Evolutionary conservation across 306 rosid genomes (phyloP), one percentile per base, ranked within the genome.

Genomic region (Casuarina glauca): DNA sequence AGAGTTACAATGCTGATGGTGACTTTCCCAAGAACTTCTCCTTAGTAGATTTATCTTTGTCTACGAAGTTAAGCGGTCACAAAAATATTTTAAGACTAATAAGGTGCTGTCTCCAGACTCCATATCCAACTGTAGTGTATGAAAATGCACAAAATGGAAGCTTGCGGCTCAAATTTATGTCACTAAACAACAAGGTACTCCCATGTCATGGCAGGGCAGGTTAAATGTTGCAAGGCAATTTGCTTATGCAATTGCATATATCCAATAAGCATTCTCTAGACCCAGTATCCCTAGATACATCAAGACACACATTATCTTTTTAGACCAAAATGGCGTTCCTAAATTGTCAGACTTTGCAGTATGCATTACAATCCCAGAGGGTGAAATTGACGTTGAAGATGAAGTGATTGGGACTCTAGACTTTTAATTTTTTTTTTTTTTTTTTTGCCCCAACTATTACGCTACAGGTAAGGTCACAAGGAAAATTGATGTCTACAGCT

Each of bases 401-500:
- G 38, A 57, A 6, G 6, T 57, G 9, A 11, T 0, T n/a, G 13
- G 9, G 63, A 19, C 36, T 20, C 19, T 57, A 1, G 63, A 4
- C 26, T 20, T 20, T 20, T 20, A n/a, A n/a, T 20, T 20, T 20
- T 20, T 26, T 26, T 26, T 0, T 0, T 26, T 26, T 1, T 55
- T 5, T 12, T 0, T 57, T 0, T 57, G 63, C 38, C 38, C 38
- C 7, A 19, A 2, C 63, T 57, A 57, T 57, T 8, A 15, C 26
- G 26, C 83, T n/a, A 60, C 51, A 6, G 52, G 68, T 26, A 48
- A 5, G 10, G 0, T 5, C 0, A 4, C 75, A 12, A 49, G 57
- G 42, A 67, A 55, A 36, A 67, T 45, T 57, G 72, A 80, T 57
- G 79, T 74, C 13, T 74, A 32, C 55, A 60, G 5, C n/a, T 80